Percentiles rank a stretch among this genome's conserved stretches.
phyloP scores from a whole-genome alignment of 139 green algal genomes.

The Chlorella sp. region DNA sequence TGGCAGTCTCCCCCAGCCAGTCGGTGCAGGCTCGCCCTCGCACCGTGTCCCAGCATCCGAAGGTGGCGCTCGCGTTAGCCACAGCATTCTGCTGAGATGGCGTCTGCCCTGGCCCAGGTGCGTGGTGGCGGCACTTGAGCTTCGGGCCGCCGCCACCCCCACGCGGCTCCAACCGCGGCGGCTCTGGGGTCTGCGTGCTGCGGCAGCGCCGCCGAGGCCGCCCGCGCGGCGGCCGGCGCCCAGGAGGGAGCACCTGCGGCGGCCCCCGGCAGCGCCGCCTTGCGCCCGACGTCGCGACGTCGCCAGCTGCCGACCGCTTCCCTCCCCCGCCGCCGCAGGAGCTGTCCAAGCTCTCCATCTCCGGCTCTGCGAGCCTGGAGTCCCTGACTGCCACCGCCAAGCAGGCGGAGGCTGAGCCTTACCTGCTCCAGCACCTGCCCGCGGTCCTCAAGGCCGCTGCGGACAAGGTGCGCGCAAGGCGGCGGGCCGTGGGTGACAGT shows the following conservation, averaged over 20 bases:
- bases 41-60: background rate
- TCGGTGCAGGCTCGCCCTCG: background rate
- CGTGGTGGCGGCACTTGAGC: no score
- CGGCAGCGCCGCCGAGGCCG: no score
- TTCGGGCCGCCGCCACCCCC: no score
- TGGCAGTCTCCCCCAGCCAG: background rate
- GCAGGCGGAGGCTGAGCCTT: slow-evolving; percentile 66
- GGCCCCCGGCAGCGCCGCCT: no score
- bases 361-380: background rate
- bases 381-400: slow-evolving; percentile 26
- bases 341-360: slow-evolving; percentile 29
- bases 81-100: background rate
- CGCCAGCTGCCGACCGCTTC: background rate
- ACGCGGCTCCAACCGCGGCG: no score
- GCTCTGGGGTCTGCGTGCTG: no score
- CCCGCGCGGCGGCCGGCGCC: no score
- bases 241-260: no score
- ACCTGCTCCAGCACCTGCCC: slow-evolving; percentile 70
- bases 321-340: background rate
- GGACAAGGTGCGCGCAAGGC: slow-evolving; percentile 69
- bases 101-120: slow-evolving; percentile 7
- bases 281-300: background rate
- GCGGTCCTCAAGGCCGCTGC: slow-evolving; percentile 67
- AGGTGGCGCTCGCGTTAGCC: background rate
- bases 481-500: no score